phyloP scores from a whole-genome alignment of 306 rosid genomes.

The Biancaea sappan region DNA sequence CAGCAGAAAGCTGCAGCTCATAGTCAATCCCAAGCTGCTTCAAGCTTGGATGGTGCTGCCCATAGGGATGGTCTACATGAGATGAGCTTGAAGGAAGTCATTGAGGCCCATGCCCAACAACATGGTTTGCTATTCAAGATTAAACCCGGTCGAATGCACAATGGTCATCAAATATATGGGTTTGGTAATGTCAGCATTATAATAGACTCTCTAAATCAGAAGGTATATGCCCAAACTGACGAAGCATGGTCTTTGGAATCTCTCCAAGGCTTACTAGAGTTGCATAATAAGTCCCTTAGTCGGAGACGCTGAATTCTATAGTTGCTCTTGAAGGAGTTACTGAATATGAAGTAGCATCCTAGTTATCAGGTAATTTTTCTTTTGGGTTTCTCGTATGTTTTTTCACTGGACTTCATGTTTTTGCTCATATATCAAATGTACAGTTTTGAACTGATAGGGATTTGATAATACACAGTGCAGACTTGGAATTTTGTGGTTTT shows the following conservation, averaged over 20 bases:
- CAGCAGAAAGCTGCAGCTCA: conserved; percentile 80
- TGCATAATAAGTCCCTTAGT: conserved; percentile 57
- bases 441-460: background rate
- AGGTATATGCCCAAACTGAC: conserved; percentile 74
- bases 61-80: conserved; percentile 60
- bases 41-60: conserved; percentile 51
- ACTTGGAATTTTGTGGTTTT: background rate
- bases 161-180: conserved; percentile 84
- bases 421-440: background rate
- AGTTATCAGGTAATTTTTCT: conserved; percentile 32
- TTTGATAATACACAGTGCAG: background rate
- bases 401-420: background rate
- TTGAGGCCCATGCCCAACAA: conserved; percentile 79
- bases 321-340: background rate
- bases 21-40: conserved; percentile 67
- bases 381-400: background rate
- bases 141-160: conserved; percentile 78
- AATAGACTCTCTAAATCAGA: conserved; percentile 66
- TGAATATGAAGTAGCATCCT: conserved; percentile 25
- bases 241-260: conserved; percentile 73
- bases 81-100: conserved; percentile 84
- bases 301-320: conserved; percentile 41
- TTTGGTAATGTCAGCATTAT: conserved; percentile 79
- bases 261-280: conserved; percentile 69
- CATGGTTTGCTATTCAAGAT: conserved; percentile 72